Percentiles rank a stretch among this genome's conserved stretches.
These are phyloP conservation scores for Teunomyces stri DNA, from an alignment of 805 yeast species.

Conservation along the genomic window DNA sequence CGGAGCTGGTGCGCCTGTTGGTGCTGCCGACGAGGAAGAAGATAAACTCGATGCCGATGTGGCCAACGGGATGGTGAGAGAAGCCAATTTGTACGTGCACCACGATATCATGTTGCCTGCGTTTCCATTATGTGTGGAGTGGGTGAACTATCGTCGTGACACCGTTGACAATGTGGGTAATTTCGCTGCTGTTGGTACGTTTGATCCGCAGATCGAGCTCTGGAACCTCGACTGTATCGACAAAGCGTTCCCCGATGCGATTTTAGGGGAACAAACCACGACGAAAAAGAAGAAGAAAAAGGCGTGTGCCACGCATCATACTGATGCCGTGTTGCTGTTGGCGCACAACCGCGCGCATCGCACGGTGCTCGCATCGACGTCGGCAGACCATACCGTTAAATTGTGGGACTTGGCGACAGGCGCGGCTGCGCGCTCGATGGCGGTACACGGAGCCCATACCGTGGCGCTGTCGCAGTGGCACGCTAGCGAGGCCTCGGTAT, in stretches of 20 bases:
- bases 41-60: conserved; percentile 71
- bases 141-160: conserved; percentile 69
- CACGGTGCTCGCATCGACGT: conserved; percentile 85
- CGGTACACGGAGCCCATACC: conserved; percentile 71
- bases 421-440: conserved; percentile 73
- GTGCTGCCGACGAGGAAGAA: conserved; percentile 63
- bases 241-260: conserved; percentile 90
- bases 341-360: conserved; percentile 80
- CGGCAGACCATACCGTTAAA: conserved; percentile 93
- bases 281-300: conserved; percentile 45
- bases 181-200: conserved; percentile 95
- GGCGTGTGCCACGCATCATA: conserved; percentile 74
- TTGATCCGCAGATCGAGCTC: conserved; percentile 94
- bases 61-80: conserved; percentile 70
- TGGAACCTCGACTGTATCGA: conserved; percentile 95
- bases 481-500: conserved; percentile 55
- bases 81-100: conserved; percentile 80
- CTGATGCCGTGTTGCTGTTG: conserved; percentile 88
- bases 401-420: conserved; percentile 87
- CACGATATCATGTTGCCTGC: conserved; percentile 97
- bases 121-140: conserved; percentile 94
- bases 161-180: conserved; percentile 59
- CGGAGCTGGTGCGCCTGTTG: conserved; percentile 79
- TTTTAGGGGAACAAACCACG: conserved; percentile 72
- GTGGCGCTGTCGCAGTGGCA: conserved; percentile 92